Evolutionary conservation across 352 stramenopile genomes (phyloP), one percentile per base, ranked within the genome.

Genomic region (Peronospora belbahrii): DNA sequence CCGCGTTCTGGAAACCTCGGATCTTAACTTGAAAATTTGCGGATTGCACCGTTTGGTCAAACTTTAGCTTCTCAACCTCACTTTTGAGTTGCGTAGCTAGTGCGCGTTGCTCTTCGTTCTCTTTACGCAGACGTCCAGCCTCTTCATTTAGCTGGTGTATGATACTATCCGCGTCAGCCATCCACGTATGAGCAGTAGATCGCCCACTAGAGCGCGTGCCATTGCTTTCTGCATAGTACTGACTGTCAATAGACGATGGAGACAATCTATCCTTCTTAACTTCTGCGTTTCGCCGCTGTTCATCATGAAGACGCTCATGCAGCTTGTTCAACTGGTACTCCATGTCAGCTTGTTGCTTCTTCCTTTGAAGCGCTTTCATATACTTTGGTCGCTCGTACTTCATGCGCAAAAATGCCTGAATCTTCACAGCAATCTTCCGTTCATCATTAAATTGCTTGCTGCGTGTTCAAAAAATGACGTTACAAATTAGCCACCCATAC

Each of bases 1-100:
- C 74, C 39, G 52, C 66, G 32, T 89, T 74, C 43, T 90, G 74
- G 7, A 77, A 70, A 17, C 83, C 70, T n/a, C 74, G 75, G 33
- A 93, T 80, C 48, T 91, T 91, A 47, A 94, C 73, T 53, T 88
- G 79, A 27, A 84, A 84, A 15, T 88, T 90, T 0, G 74, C 82
- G 0, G 69, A 64, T 10, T 77, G 34, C 7, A 90, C 58, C 34
- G 88, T 84, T 56, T 93, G 88, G 15, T 90, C 78, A 40, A 64
- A 82, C 31, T 71, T 74, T 2, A 90, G 56, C 38, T 85, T 87
- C 23, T 90, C 75, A 3, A 74, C 33, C 15, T 91, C 79, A 33
- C 73, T 86, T 33, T 80, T 82, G 11, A 90, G 43, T 9, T 65
- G 58, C 2, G 59, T 54, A 23, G 60, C 83, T 9, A 67, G 41